Percentiles rank a stretch among this genome's conserved stretches.
Conservation (phyloP, 192 early-diverging fungal genomes). For the Backusella psychrophila region DNA sequence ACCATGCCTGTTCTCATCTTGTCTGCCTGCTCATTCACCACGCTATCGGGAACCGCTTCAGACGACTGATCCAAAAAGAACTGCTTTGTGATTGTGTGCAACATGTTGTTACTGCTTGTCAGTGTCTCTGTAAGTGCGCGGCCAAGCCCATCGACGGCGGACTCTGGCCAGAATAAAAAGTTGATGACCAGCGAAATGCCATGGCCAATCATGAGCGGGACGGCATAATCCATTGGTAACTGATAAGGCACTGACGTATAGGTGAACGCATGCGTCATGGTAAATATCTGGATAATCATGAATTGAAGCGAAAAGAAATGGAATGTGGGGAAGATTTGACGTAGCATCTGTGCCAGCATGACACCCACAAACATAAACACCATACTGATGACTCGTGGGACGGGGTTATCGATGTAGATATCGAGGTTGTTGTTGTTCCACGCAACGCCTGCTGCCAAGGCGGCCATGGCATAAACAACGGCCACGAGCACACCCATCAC, state of each 20-base stretch:
- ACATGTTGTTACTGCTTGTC: slow-evolving; percentile 27
- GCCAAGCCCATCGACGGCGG: slow-evolving; percentile 48
- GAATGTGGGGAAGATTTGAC: slow-evolving; percentile 44
- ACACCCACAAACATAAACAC: slow-evolving; percentile 45
- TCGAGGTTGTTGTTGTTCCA: slow-evolving; percentile 29
- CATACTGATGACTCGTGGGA: slow-evolving; percentile 32
- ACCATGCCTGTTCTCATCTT: slow-evolving; percentile 33
- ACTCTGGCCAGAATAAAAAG: slow-evolving; percentile 46
- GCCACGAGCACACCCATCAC: slow-evolving; percentile 38
- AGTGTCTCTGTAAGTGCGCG: slow-evolving; percentile 35
- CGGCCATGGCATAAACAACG: slow-evolving; percentile 38
- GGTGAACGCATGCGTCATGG: slow-evolving; percentile 30
- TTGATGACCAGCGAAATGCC: slow-evolving; percentile 41
- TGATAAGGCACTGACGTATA: neutral
- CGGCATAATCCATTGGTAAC: slow-evolving; percentile 26
- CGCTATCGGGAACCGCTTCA: slow-evolving; percentile 9
- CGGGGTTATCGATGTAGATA: slow-evolving; percentile 19
- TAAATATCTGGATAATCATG: slow-evolving; percentile 46
- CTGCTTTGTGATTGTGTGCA: slow-evolving; percentile 31
- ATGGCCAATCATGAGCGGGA: slow-evolving; percentile 41
- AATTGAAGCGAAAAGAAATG: slow-evolving; percentile 42
- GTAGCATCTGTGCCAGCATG: slow-evolving; percentile 36
- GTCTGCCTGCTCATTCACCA: slow-evolving; percentile 9
- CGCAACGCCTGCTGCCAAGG: slow-evolving; percentile 24
- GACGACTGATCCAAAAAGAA: slow-evolving; percentile 33